Conservation (phyloP, 306 rosid genomes). For the Vigna nakashimae region DNA sequence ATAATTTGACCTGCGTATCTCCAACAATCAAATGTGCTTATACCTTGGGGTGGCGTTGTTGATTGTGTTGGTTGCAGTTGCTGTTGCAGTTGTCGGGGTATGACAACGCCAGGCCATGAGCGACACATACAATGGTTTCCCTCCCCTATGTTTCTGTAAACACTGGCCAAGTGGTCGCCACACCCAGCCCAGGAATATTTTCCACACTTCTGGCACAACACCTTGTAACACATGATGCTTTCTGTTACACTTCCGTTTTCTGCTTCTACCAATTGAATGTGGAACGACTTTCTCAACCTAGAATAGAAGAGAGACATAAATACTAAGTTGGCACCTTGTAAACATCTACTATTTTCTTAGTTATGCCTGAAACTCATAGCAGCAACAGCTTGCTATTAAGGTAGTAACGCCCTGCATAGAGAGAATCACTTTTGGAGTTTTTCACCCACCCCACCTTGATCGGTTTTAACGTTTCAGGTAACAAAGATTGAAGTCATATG, state of each 20-base stretch:
- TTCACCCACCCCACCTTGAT: not conserved
- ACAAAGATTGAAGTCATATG: not conserved
- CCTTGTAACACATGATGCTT: constrained; percentile 57
- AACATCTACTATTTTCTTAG: not conserved
- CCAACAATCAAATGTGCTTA: not conserved
- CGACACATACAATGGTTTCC: constrained; percentile 61
- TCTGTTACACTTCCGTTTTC: no score
- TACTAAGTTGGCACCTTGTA: not conserved
- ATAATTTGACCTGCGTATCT: not conserved
- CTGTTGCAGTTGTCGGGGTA: not conserved
- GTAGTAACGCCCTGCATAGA: constrained; percentile 40
- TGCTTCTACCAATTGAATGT: not conserved
- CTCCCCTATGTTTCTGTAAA: constrained; percentile 50
- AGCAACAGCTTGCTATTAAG: not conserved
- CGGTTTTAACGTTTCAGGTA: not conserved
- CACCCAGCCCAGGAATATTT: constrained; percentile 64
- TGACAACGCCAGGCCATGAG: constrained; percentile 12
- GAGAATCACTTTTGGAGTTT: not conserved
- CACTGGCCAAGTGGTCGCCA: constrained; percentile 48
- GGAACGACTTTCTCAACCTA: not conserved
- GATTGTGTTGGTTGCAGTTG: not conserved
- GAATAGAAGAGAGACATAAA: not conserved
- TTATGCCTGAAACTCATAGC: not conserved
- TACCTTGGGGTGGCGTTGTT: not conserved
- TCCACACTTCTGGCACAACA: constrained; percentile 53